These are phyloP conservation scores for Suillus bovinus DNA, from an alignment of 768 basidiomycete species.

Conservation along the genomic window DNA sequence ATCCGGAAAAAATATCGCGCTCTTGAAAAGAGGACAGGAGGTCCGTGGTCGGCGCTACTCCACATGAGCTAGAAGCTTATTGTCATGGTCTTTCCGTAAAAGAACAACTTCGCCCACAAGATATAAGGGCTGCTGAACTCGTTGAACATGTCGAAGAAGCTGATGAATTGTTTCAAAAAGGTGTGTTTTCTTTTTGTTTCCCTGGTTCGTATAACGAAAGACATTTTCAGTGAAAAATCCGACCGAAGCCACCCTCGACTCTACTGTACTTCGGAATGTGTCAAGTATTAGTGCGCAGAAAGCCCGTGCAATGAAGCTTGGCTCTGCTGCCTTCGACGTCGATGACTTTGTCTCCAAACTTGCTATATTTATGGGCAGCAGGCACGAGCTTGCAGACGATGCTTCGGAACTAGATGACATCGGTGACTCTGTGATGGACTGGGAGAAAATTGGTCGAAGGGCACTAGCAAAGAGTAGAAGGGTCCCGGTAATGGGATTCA, in stretches of 20 bases:
- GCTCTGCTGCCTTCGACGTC: constrained; percentile 85
- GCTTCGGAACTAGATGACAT: constrained; percentile 55
- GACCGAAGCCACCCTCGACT: constrained; percentile 89
- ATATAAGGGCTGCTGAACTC: constrained; percentile 57
- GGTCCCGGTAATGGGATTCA: constrained; percentile 82
- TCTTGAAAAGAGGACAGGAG: constrained; percentile 63
- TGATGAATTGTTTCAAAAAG: constrained; percentile 64
- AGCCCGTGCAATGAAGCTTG: constrained; percentile 90
- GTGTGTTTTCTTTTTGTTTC: constrained; percentile 32
- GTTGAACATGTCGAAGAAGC: constrained; percentile 56
- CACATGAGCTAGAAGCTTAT: background rate
- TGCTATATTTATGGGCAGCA: constrained; percentile 74
- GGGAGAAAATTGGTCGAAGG: constrained; percentile 85
- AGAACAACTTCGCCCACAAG: constrained; percentile 53
- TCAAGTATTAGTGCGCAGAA: constrained; percentile 81
- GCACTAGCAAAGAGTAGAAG: constrained; percentile 79
- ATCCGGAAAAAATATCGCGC: constrained; percentile 74
- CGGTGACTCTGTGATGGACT: constrained; percentile 60
- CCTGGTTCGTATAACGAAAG: background rate
- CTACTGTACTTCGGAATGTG: constrained; percentile 72
- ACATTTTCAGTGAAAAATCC: constrained; percentile 64
- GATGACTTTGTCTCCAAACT: constrained; percentile 87
- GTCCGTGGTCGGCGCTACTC: constrained; percentile 36
- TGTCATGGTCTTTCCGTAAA: constrained; percentile 30
- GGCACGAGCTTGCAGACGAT: constrained; percentile 42